A percentile compares a stretch with the other conserved stretches of the same genome.
Evolutionary conservation across 2,329 filamentous ascomycete species (phyloP).

Genomic region (Alternaria sp.): DNA sequence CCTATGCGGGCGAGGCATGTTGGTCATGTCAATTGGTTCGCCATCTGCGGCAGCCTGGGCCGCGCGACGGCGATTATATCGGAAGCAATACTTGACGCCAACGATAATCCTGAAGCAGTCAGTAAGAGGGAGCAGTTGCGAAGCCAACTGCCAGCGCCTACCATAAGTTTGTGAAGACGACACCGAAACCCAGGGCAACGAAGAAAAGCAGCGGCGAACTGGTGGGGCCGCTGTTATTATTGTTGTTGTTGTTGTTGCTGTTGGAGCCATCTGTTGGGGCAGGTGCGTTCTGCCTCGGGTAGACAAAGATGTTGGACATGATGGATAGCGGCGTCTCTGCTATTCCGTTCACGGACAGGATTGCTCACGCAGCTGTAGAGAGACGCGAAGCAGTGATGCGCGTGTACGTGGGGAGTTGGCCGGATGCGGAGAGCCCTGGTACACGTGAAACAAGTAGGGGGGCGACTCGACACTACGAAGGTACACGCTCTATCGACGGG

Average conservation of each 20-base stretch:
- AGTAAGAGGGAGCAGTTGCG: conserved; percentile 20
- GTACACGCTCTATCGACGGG: conserved; percentile 3
- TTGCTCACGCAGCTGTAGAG: neutral
- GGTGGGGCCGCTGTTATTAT: conserved; percentile 59
- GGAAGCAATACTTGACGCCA: conserved; percentile 98
- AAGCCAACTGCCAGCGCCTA: conserved; percentile 53
- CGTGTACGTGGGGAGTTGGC: neutral
- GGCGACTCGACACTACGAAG: neutral
- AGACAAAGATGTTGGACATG: conserved; percentile 14
- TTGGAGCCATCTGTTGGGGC: conserved; percentile 10
- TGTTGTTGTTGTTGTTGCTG: conserved; percentile 44
- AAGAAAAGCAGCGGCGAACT: conserved; percentile 88
- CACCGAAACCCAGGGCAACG: conserved; percentile 93
- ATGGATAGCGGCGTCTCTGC: conserved; percentile 10
- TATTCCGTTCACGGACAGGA: conserved; percentile 17
- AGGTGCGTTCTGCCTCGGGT: conserved; percentile 3
- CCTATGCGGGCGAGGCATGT: conserved; percentile 85
- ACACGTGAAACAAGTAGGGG: conserved; percentile 11
- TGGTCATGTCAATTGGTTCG: conserved; percentile 86
- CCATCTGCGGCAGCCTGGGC: conserved; percentile 74
- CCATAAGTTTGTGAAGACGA: conserved; percentile 99
- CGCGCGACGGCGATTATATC: conserved; percentile 94
- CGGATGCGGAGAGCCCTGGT: conserved; percentile 16
- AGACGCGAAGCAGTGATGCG: conserved; percentile 4
- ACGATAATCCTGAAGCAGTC: conserved; percentile 85